Evolutionary conservation across 305 asterid species (phyloP).

Genomic region (Fraxinus latifolia): DNA sequence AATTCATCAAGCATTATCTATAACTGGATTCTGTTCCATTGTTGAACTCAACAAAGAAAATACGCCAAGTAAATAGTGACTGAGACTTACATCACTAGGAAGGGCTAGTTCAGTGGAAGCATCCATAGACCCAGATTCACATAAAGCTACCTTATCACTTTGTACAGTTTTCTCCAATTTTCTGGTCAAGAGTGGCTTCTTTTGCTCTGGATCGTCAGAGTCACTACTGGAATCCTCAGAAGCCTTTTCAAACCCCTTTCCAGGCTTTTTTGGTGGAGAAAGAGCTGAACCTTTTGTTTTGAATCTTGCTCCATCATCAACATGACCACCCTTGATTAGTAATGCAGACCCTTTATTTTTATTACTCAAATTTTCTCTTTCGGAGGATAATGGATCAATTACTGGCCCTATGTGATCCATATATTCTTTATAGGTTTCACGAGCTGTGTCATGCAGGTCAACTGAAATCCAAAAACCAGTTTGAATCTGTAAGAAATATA

Average conservation of each 20-base stretch:
- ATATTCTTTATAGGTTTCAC: constrained; percentile 44
- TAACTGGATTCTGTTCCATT: constrained; percentile 2
- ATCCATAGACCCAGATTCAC: constrained; percentile 37
- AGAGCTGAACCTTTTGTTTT: constrained; percentile 43
- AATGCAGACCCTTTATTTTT: constrained; percentile 46
- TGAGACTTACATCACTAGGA: constrained; percentile 68
- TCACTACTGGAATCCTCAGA: constrained; percentile 49
- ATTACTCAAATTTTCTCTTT: constrained; percentile 30
- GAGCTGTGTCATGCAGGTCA: constrained; percentile 44
- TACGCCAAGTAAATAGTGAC: constrained; percentile 1
- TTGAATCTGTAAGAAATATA: constrained; percentile 23
- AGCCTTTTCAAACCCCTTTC: constrained; percentile 38
- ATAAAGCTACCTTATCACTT: constrained; percentile 39
- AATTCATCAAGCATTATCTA: constrained; percentile 14
- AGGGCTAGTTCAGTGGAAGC: constrained; percentile 46
- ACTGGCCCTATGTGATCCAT: constrained; percentile 32
- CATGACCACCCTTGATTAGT: constrained; percentile 40
- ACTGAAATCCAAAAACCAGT: constrained; percentile 41
- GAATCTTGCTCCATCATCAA: constrained; percentile 42
- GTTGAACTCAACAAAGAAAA: constrained; percentile 7
- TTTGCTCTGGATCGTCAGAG: constrained; percentile 44
- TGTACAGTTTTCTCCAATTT: constrained; percentile 39
- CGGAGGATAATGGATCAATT: constrained; percentile 41
- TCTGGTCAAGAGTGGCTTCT: constrained; percentile 32
- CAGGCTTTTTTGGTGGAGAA: constrained; percentile 54